Evolutionary conservation across 2,329 filamentous ascomycete genomes (phyloP).

Genomic region (Cryphonectria japonica): DNA sequence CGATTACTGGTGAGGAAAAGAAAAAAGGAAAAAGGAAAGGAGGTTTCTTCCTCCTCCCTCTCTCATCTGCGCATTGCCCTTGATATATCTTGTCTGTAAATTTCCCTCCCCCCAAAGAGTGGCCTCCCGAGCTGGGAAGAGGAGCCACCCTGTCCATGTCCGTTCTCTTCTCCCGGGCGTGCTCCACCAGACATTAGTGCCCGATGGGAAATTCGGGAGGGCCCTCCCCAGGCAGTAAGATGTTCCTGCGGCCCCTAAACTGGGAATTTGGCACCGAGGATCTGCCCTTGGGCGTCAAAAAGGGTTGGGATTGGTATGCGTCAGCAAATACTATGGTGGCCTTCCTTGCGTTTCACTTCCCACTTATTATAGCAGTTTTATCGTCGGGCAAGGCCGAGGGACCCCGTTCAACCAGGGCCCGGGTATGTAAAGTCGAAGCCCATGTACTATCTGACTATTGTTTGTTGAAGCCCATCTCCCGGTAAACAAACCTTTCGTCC

Average conservation of each 20-base stretch:
- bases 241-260: slow-evolving; percentile 18
- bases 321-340: slow-evolving; percentile 1
- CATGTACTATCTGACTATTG: not conserved
- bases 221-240: slow-evolving; percentile 14
- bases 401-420: not conserved
- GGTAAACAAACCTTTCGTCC: not conserved
- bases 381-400: slow-evolving; percentile 1
- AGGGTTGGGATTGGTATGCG: slow-evolving; percentile 2
- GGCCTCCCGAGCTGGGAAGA: slow-evolving; percentile 5
- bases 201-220: slow-evolving; percentile 30
- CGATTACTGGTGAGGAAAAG: not conserved
- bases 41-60: not conserved
- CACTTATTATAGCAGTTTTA: not conserved
- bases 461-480: not conserved
- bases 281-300: slow-evolving; percentile 24
- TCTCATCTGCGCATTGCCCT: not conserved
- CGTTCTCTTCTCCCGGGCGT: slow-evolving; percentile 8
- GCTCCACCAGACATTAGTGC: slow-evolving; percentile 29
- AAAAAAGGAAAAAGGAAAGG: not conserved
- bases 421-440: not conserved
- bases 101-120: slow-evolving; percentile 6
- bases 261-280: slow-evolving; percentile 27
- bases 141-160: slow-evolving; percentile 25
- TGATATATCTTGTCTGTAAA: slow-evolving; percentile 20
- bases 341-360: not conserved